Percentiles rank a stretch among this genome's conserved stretches.
phyloP scores from a whole-genome alignment of 208 protist species.

The Porcisia deanei region DNA sequence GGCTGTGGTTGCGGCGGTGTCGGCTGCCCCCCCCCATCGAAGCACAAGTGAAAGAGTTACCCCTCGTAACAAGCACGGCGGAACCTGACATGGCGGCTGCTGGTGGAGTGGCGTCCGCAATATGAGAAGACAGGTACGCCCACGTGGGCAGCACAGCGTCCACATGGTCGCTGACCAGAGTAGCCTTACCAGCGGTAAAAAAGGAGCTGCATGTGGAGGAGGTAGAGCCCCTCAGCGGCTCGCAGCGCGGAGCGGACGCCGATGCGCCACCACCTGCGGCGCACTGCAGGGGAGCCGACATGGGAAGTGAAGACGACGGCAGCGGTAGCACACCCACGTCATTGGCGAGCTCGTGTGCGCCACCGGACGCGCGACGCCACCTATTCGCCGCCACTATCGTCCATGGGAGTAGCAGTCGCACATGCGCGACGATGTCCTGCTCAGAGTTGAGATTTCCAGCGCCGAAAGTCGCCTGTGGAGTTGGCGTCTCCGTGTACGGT shows the following conservation, averaged over 20 bases:
- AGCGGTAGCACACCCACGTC: not conserved
- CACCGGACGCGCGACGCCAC: not conserved
- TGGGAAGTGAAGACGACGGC: not conserved
- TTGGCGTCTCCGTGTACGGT: slow-evolving; percentile 13
- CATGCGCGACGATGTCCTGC: slow-evolving; percentile 18
- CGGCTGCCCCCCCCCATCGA: not conserved
- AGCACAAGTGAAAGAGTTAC: not conserved
- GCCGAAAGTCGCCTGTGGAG: slow-evolving; percentile 2
- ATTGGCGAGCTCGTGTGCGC: not conserved
- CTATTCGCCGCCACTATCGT: slow-evolving; percentile 6
- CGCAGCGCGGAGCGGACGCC: not conserved
- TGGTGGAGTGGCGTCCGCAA: slow-evolving; percentile 6
- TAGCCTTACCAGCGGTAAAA: slow-evolving; percentile 11
- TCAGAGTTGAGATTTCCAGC: slow-evolving; percentile 16
- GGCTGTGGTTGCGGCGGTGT: slow-evolving; percentile 2
- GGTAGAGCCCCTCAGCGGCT: not conserved
- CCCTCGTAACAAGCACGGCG: not conserved
- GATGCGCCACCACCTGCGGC: not conserved
- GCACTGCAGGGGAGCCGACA: not conserved
- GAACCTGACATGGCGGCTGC: not conserved
- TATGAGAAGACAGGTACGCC: slow-evolving; percentile 28
- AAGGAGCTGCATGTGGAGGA: not conserved
- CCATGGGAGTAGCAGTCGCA: slow-evolving; percentile 24
- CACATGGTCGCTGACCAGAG: slow-evolving; percentile 29
- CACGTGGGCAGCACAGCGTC: slow-evolving; percentile 33